phyloP scores from a whole-genome alignment of 129 eudicot genomes.

The Deinandra increscens region DNA sequence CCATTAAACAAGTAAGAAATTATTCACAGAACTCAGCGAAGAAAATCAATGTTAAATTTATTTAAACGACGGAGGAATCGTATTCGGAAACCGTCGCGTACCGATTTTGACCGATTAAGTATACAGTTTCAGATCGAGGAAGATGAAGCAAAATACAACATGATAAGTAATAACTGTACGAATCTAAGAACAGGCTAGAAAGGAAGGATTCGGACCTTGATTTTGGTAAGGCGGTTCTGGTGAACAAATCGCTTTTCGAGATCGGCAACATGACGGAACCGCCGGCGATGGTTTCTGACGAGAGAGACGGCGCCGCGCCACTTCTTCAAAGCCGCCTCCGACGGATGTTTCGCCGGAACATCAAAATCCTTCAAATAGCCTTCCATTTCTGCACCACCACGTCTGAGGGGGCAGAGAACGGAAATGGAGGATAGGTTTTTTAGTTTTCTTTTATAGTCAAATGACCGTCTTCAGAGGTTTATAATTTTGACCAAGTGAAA shows the following conservation, averaged over 20 bases:
- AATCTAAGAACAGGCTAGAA: not conserved
- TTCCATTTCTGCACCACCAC: constrained; percentile 23
- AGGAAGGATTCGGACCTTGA: constrained; percentile 37
- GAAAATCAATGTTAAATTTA: too few relatives aligned
- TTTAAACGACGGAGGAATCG: too few relatives aligned
- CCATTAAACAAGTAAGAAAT: not conserved
- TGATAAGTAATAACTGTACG: not conserved
- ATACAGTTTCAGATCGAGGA: not conserved
- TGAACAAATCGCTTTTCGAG: constrained; percentile 54
- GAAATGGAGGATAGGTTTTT: too few relatives aligned
- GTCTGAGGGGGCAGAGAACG: not conserved
- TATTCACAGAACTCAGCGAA: not conserved
- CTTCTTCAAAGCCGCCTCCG: constrained; percentile 47
- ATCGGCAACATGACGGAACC: constrained; percentile 70
- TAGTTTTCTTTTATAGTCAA: too few relatives aligned
- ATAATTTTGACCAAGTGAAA: too few relatives aligned
- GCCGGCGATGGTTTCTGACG: constrained; percentile 64
- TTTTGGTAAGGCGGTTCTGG: constrained; percentile 34
- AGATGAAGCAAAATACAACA: not conserved
- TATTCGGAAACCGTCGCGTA: too few relatives aligned
- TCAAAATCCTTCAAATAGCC: constrained; percentile 49
- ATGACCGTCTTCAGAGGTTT: too few relatives aligned
- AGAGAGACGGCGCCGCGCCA: constrained; percentile 73
- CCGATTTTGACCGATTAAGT: too few relatives aligned
- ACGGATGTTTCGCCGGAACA: constrained; percentile 46